Evolutionary conservation across 306 rosid species (phyloP).

Genomic region (Sicyos baderoa): DNA sequence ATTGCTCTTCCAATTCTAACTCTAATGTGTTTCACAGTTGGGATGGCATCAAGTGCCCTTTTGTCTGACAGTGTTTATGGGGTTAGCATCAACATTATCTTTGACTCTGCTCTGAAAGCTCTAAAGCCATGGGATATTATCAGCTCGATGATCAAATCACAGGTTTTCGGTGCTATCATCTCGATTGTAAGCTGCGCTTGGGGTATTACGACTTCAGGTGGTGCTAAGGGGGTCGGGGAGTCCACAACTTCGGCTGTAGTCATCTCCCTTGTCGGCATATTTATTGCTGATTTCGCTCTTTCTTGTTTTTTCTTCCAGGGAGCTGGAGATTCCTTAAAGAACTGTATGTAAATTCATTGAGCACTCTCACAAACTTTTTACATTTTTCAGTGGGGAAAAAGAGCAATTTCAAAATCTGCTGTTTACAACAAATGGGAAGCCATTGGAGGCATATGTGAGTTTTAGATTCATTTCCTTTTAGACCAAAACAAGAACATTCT

Average conservation of each 20-base stretch:
- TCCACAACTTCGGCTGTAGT: constrained; percentile 96
- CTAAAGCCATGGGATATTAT: constrained; percentile 80
- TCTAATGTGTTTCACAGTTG: constrained; percentile 70
- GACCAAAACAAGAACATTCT: background rate
- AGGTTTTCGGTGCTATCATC: constrained; percentile 81
- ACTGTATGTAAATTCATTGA: constrained; percentile 37
- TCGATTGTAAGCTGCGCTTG: constrained; percentile 89
- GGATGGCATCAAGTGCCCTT: constrained; percentile 86
- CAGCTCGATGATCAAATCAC: constrained; percentile 89
- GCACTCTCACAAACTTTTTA: background rate
- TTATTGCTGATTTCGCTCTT: constrained; percentile 79
- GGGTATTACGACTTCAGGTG: constrained; percentile 90
- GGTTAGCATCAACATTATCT: constrained; percentile 73
- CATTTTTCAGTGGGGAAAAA: background rate
- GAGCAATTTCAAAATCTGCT: background rate
- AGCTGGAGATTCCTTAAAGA: constrained; percentile 80
- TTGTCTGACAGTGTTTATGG: constrained; percentile 82
- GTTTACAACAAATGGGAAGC: constrained; percentile 9
- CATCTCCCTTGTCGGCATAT: constrained; percentile 88
- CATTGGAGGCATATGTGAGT: background rate
- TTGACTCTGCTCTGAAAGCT: constrained; percentile 83
- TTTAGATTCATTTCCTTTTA: background rate
- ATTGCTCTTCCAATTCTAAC: constrained; percentile 81
- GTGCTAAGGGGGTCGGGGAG: constrained; percentile 96
- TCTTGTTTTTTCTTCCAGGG: constrained; percentile 87